Base-by-base conservation (phyloP, 805 yeast species). In the Metschnikowia gruessii region DNA sequence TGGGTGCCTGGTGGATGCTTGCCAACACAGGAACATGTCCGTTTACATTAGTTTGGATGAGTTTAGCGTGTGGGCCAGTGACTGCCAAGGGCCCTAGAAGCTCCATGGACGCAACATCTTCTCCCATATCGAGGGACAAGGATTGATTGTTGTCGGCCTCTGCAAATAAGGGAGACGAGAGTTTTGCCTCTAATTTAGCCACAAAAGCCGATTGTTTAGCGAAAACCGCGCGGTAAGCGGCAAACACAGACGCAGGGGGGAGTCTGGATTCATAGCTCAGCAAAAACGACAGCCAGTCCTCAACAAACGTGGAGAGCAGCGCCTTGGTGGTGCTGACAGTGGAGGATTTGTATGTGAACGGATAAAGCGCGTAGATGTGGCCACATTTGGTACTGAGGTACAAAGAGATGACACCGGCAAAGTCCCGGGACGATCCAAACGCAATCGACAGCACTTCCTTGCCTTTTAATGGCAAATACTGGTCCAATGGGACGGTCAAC, bases 341-440 rank as follows among this genome's bases (percentile, higher is more conserved):
- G 17, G 49, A 40, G 15, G 43, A 42, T 17, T 37, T 26, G 28
- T 39, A 40, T 7, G 51, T 30, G 32, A 55, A 49, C 5, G 58
- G 58, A n/a, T 37, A 49, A 9, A 55, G n/a, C 4, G 55, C 54
- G 28, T 24, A 52, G 0, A 55, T 34, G 1, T 29, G 30, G 3
- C 58, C 58, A 9, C 33, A 15, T 1, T 28, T 22, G 4, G 57
- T 49, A 34, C 45, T 41, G 37, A 53, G 26, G 43, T 55, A 55
- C 18, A 55, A 43, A 0, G 58, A 49, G 17, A 51, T 39, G 12
- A 48, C 13, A 12, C 58, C 58, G 3, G 54, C 40, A 18, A 51
- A 44, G 36, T 45, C 49, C 17, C 19, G 22, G 6, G 36, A 37
- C 10, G 55, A 46, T n/a, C 58, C 59, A 33, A 55, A 52, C 1